Conservation (phyloP, 1,284 basidiomycete genomes). For the Neonothopanus nambi region DNA sequence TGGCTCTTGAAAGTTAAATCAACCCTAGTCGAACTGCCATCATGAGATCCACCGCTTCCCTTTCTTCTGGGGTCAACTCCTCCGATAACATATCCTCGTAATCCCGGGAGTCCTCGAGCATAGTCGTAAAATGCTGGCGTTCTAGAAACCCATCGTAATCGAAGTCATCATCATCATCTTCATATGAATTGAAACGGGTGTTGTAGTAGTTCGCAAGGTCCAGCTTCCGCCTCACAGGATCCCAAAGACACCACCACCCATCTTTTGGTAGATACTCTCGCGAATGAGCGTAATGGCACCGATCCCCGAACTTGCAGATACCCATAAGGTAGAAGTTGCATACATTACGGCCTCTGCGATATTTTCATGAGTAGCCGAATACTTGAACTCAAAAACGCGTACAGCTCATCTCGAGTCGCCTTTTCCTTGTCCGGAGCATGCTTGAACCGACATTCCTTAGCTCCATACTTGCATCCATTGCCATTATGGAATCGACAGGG, state of each 20-base stretch:
- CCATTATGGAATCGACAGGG: constrained; percentile 6
- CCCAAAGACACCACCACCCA: constrained; percentile 3
- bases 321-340: constrained; percentile 4
- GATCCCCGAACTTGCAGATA: constrained; percentile 3
- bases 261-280: constrained; percentile 2
- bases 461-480: constrained; percentile 1
- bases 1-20: no score
- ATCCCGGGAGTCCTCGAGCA: no score
- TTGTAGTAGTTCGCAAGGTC: no score
- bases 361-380: not conserved
- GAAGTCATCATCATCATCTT: no score
- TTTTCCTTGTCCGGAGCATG: constrained; percentile 7
- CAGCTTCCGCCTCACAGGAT: no score
- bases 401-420: constrained; percentile 6
- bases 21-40: no score
- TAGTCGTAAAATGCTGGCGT: no score
- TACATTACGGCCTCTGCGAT: constrained; percentile 3
- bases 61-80: no score
- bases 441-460: constrained; percentile 3
- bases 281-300: constrained; percentile 4
- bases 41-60: no score
- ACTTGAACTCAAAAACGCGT: not conserved
- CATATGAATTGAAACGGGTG: no score
- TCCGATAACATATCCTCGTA: no score
- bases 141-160: no score